phyloP scores from a whole-genome alignment of 2,329 filamentous ascomycete species.

The Trichoderma aggressivum region DNA sequence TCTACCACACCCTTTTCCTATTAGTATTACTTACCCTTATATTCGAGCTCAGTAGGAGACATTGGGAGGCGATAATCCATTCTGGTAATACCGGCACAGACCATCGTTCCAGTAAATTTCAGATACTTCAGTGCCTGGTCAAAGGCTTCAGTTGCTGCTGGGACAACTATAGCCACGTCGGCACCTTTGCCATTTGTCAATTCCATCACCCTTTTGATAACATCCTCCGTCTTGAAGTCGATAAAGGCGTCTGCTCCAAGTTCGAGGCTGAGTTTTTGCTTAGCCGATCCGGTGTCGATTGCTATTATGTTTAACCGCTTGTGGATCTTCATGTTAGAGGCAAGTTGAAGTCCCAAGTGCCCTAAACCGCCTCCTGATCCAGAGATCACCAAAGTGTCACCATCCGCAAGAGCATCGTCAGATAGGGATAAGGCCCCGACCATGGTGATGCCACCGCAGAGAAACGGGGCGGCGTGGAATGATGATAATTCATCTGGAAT shows the following conservation, averaged over 20 bases:
- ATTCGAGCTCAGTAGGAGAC: neutral
- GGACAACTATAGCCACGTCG: neutral
- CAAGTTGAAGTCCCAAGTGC: neutral
- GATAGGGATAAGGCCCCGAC: neutral
- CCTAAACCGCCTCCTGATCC: neutral
- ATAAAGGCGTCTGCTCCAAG: neutral
- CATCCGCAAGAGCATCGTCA: neutral
- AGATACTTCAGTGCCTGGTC: neutral
- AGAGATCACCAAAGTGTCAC: neutral
- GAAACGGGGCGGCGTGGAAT: neutral
- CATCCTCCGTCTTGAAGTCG: neutral
- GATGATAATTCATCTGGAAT: neutral
- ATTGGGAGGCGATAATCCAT: neutral
- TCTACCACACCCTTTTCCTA: fast-evolving
- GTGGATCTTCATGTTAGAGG: neutral
- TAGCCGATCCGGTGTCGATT: neutral
- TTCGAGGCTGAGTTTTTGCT: neutral
- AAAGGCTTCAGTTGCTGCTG: neutral
- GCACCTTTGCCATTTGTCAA: neutral
- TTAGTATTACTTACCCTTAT: neutral
- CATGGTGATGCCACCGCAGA: constrained; percentile 3
- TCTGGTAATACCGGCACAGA: neutral
- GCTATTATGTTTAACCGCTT: neutral
- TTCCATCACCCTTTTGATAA: neutral
- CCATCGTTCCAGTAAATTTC: neutral